phyloP scores from a whole-genome alignment of 768 basidiomycete genomes.

The Tylopilus sp. region DNA sequence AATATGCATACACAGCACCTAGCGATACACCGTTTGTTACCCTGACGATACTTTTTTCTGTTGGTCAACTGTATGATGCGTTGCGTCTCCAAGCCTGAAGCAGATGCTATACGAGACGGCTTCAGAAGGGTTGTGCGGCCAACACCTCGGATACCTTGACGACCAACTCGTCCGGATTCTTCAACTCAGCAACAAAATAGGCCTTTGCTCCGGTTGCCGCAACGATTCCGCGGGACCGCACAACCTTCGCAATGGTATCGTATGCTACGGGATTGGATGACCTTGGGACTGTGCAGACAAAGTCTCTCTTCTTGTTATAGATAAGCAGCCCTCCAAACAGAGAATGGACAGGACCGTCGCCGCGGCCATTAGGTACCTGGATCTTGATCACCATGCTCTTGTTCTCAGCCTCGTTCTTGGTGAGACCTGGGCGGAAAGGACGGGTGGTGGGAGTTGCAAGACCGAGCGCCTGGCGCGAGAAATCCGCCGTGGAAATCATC shows the following conservation, averaged over 20 bases:
- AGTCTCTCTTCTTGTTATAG: constrained; percentile 53
- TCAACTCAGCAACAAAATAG: constrained; percentile 54
- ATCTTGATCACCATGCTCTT: constrained; percentile 53
- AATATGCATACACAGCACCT: not conserved
- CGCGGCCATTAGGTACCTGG: constrained; percentile 39
- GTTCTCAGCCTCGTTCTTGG: constrained; percentile 22
- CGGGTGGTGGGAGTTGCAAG: constrained; percentile 23
- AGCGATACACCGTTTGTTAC: not conserved
- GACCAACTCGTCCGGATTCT: constrained; percentile 42
- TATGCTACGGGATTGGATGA: constrained; percentile 37
- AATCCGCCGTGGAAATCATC: constrained; percentile 27
- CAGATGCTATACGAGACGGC: not conserved
- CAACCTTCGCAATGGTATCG: constrained; percentile 36
- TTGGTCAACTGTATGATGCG: not conserved
- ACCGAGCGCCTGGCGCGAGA: constrained; percentile 30
- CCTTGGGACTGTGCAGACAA: constrained; percentile 42
- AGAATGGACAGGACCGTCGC: constrained; percentile 1
- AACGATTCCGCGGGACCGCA: constrained; percentile 40
- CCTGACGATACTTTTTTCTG: not conserved
- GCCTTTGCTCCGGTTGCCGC: constrained; percentile 45
- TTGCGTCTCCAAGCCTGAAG: not conserved
- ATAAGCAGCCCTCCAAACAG: constrained; percentile 35
- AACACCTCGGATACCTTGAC: constrained; percentile 51
- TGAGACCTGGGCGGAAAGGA: constrained; percentile 14
- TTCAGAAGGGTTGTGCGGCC: constrained; percentile 54